Evolutionary conservation across 2,329 filamentous ascomycete species (phyloP).

Genomic region (Claviceps monticola): DNA sequence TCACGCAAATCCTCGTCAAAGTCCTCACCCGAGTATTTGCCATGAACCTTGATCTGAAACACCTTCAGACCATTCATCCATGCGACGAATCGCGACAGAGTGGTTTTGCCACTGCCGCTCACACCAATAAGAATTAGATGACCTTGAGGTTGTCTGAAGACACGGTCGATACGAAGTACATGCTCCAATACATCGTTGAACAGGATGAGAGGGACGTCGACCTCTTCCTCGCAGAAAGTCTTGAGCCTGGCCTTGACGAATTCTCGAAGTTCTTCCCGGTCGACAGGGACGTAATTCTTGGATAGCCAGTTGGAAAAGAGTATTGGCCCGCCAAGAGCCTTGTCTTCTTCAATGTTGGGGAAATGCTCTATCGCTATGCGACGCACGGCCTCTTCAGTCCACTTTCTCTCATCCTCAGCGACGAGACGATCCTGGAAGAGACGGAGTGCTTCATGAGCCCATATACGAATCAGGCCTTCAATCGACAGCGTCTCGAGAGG

Average conservation of each 20-base stretch:
- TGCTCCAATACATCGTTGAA: conserved; percentile 99
- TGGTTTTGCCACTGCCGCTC: conserved; percentile 97
- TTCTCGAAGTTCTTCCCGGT: conserved; percentile 85
- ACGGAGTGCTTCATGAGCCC: conserved; percentile 92
- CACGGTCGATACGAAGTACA: conserved; percentile 92
- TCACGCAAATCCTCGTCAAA: conserved; percentile 96
- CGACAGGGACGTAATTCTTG: conserved; percentile 95
- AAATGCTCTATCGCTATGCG: conserved; percentile 84
- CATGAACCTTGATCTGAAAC: conserved; percentile 99
- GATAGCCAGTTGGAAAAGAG: conserved; percentile 99
- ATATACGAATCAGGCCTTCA: conserved; percentile 89
- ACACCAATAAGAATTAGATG: conserved; percentile 98
- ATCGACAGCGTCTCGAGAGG: conserved; percentile 78
- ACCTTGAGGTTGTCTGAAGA: conserved; percentile 95
- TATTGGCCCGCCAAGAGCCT: conserved; percentile 83
- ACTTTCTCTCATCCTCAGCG: conserved; percentile 81
- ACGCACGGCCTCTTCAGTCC: conserved; percentile 81
- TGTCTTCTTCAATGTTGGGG: conserved; percentile 83
- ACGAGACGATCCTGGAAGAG: conserved; percentile 97
- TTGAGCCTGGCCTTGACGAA: conserved; percentile 94
- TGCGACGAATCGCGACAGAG: conserved; percentile 89
- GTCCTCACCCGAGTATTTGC: conserved; percentile 94
- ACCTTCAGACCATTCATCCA: conserved; percentile 99
- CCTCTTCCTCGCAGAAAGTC: conserved; percentile 98
- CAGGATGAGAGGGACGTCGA: conserved; percentile 94